Base-by-base conservation (phyloP, 2,329 filamentous ascomycete genomes). In the Claviceps fusiformis region DNA sequence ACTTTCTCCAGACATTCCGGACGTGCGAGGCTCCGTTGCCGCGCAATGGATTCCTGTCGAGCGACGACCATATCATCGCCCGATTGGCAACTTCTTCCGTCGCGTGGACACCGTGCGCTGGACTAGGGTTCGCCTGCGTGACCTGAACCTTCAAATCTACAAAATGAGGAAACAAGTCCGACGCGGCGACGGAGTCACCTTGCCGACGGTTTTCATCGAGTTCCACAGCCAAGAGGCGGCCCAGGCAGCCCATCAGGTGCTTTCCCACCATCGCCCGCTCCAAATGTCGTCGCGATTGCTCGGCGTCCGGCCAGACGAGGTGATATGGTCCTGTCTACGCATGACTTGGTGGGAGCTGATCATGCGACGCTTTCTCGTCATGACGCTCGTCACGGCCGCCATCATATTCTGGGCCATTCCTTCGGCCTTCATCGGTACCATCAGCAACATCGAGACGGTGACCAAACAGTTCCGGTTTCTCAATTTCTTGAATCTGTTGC, bases 101-200 rank as follows among this genome's bases (percentile, higher is more conserved):
- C 93, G 95, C 68, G 91, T 96, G 17, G 93, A 98, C 71, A 93
- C 90, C 0, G 96, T 98, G 68, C 83, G 92, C 59, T 96, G 87
- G 86, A 87, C 83, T 59, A 86, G 93, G 53, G 75, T 77, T 1
- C 64, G 70, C 4, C 62, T 75, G 2, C 67, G 68, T 31, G 65
- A 71, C 2, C 62, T 75, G 15, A 73, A 72, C 50, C 57, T 64
- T 0, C 66, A 70, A 17, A 74, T 75, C 35, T 68, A 63, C 58
- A 86, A 95, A 68, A 81, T 96, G 53, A 80, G 85, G 59, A 82
- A 83, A 51, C 79, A 95, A 48, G 84, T 86, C 53, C 85, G 87
- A 0, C 78, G 87, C 57, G 84, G 89, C 35, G 78, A 87, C 44
- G 81, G 76, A 49, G 79, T 82, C 58, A 79, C 82, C 59, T 74